Evolutionary conservation across 2,329 filamentous ascomycete species (phyloP).

Genomic region (Albophoma yamanashiensis): DNA sequence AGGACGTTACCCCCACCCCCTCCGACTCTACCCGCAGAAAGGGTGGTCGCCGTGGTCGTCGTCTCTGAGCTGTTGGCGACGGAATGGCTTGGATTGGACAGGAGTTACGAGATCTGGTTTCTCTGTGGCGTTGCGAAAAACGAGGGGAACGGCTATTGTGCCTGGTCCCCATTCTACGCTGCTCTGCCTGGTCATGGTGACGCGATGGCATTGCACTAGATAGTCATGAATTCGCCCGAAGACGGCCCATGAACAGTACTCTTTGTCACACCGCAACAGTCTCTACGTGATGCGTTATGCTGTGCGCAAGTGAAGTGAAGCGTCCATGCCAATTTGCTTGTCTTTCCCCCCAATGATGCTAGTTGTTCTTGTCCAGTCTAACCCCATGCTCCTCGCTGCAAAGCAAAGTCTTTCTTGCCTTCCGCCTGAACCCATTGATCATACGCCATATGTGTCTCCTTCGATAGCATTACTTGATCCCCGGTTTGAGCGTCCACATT

Average conservation of each 20-base stretch:
- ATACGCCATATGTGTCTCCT: neutral
- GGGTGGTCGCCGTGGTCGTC: constrained; percentile 99
- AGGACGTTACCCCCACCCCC: constrained; percentile 98
- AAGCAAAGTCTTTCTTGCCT: neutral
- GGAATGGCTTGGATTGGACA: constrained; percentile 19
- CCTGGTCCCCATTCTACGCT: constrained; percentile 52
- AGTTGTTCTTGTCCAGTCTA: neutral
- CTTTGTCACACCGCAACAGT: constrained; percentile 13
- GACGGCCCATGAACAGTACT: constrained; percentile 30
- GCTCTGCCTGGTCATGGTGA: constrained; percentile 27
- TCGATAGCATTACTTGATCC: constrained; percentile 10
- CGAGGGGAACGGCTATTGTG: constrained; percentile 59
- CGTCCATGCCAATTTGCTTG: neutral
- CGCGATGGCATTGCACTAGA: constrained; percentile 20
- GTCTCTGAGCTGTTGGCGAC: constrained; percentile 60
- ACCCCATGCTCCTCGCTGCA: neutral
- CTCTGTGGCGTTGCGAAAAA: constrained; percentile 58
- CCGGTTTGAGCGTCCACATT: constrained; percentile 40
- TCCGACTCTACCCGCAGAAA: constrained; percentile 99
- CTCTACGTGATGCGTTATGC: constrained; percentile 1
- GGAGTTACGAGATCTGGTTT: constrained; percentile 36
- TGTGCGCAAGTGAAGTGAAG: neutral
- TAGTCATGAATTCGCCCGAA: constrained; percentile 33
- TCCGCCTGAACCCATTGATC: too few species aligned
- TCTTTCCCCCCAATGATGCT: neutral